phyloP scores from a whole-genome alignment of 805 yeast genomes.

The Grigorovia jiainica region DNA sequence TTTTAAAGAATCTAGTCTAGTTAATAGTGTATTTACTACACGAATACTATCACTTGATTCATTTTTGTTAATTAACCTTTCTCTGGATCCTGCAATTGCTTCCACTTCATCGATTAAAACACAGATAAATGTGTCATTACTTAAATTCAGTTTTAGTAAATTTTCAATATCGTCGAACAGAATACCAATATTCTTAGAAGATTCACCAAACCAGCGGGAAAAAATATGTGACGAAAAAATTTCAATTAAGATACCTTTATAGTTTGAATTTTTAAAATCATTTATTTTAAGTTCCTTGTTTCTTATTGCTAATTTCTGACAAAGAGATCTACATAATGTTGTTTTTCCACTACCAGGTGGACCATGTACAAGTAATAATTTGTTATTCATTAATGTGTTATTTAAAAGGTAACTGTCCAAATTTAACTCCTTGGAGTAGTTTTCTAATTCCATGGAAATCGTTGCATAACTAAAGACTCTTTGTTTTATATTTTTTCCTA shows the following conservation, averaged over 20 bases:
- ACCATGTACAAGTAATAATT: constrained; percentile 30
- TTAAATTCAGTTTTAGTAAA: constrained; percentile 12
- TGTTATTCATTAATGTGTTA: constrained; percentile 16
- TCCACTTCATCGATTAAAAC: constrained; percentile 40
- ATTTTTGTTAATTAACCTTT: constrained; percentile 27
- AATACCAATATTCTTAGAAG: constrained; percentile 32
- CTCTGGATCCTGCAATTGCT: constrained; percentile 35
- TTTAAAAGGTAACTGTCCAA: neutral
- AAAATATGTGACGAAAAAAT: constrained; percentile 35
- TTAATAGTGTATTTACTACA: constrained; percentile 36
- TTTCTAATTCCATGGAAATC: constrained; percentile 23
- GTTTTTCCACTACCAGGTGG: constrained; percentile 43
- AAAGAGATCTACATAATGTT: constrained; percentile 32
- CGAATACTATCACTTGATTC: constrained; percentile 37
- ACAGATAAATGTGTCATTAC: constrained; percentile 22
- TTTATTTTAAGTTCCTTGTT: neutral
- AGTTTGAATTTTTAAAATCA: neutral
- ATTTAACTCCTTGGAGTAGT: constrained; percentile 6
- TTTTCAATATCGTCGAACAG: constrained; percentile 30
- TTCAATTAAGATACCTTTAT: constrained; percentile 31
- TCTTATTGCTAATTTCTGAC: constrained; percentile 33
- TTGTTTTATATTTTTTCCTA: constrained; percentile 26
- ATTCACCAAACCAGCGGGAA: constrained; percentile 40
- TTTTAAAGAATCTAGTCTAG: constrained; percentile 34
- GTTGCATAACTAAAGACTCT: constrained; percentile 27